Percentiles rank a stretch among this genome's conserved stretches.
Conservation (phyloP, 768 basidiomycete genomes). For the Boletus fagicola region DNA sequence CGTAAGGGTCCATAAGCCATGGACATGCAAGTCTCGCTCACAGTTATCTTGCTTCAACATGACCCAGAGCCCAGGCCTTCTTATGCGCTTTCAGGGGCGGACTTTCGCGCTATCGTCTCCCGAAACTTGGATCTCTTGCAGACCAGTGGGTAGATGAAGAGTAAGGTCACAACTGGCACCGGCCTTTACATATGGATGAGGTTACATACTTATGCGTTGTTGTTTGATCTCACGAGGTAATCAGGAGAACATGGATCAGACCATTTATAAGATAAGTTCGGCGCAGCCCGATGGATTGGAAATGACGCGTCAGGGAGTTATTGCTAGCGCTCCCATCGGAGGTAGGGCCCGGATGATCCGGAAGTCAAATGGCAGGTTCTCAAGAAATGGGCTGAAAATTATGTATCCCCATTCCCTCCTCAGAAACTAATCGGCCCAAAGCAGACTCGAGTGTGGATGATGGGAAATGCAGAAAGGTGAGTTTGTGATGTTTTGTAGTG, state of each 20-base stretch:
- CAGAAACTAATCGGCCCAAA: not conserved
- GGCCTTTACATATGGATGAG: not conserved
- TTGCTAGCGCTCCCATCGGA: not conserved
- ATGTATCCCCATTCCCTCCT: not conserved
- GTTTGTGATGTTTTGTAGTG: not conserved
- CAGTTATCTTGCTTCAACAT: conserved; percentile 8
- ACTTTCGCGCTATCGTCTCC: conserved; percentile 57
- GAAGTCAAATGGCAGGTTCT: not conserved
- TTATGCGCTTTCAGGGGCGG: conserved; percentile 50
- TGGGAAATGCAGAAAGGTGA: not conserved
- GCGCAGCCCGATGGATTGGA: not conserved
- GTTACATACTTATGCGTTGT: not conserved
- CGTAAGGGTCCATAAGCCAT: conserved; percentile 41
- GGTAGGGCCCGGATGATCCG: not conserved
- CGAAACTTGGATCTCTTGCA: conserved; percentile 61
- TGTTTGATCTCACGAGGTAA: conserved; percentile 2
- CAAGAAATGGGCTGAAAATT: not conserved
- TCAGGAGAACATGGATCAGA: not conserved
- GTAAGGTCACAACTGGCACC: conserved; percentile 26
- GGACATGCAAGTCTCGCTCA: conserved; percentile 1
- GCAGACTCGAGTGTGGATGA: not conserved
- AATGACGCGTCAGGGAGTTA: not conserved
- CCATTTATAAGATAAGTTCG: not conserved
- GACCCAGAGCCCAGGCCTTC: conserved; percentile 39
- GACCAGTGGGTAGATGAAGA: conserved; percentile 71